These are phyloP conservation scores for Corynespora cassiicola DNA, from an alignment of 2,329 filamentous ascomycete genomes.

Conservation along the genomic window DNA sequence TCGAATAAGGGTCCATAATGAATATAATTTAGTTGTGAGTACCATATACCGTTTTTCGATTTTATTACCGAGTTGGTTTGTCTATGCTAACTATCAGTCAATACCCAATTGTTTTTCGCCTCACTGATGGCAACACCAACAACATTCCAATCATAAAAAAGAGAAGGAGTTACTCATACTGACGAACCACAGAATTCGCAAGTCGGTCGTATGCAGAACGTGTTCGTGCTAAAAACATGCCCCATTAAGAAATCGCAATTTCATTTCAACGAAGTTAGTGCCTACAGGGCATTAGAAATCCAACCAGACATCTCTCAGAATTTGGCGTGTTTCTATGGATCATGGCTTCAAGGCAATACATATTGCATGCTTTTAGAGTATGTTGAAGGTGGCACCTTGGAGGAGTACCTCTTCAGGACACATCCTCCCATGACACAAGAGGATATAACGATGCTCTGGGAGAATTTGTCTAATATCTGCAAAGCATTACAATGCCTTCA, in stretches of 20 bases:
- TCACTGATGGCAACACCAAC: neutral
- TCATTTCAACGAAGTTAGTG: conserved; percentile 20
- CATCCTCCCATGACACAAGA: conserved; percentile 25
- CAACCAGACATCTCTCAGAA: conserved; percentile 7
- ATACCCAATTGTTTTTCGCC: neutral
- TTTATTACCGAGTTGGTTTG: too few relatives aligned
- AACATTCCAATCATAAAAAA: too few relatives aligned
- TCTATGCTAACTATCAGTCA: conserved; percentile 3
- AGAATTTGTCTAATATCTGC: conserved; percentile 30
- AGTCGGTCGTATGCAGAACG: too few relatives aligned
- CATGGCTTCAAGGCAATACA: conserved; percentile 18
- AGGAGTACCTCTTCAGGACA: conserved; percentile 28
- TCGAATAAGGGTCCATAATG: conserved; percentile 13
- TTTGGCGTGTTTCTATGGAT: conserved; percentile 21
- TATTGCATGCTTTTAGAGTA: conserved; percentile 47
- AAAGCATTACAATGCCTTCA: conserved; percentile 36
- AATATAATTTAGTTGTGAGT: conserved; percentile 17
- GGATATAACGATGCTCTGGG: conserved; percentile 43
- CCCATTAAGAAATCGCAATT: conserved; percentile 1
- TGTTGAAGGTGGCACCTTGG: conserved; percentile 39
- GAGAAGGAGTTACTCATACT: too few relatives aligned
- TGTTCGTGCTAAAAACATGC: conserved; percentile 27
- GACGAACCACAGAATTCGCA: too few relatives aligned
- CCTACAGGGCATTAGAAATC: conserved; percentile 8
- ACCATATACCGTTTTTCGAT: too few relatives aligned